phyloP scores from a whole-genome alignment of 169 alveolate species.

The Eimeria acervulina region DNA sequence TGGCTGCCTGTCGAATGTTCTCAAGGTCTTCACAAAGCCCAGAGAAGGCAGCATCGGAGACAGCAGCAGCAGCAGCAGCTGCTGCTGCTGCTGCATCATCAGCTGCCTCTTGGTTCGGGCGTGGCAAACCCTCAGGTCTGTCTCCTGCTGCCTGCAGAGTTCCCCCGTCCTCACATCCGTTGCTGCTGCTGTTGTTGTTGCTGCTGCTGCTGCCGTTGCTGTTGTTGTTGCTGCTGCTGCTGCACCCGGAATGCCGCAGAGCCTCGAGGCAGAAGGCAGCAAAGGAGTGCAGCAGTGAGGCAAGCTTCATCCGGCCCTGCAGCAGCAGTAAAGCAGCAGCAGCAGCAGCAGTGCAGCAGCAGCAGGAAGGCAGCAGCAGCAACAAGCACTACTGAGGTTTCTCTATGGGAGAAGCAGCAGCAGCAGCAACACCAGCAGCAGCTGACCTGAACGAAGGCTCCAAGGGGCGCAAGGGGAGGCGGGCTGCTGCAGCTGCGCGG shows the following conservation, averaged over 20 bases:
- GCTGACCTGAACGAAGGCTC: slow-evolving; percentile 24
- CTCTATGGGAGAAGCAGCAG: slow-evolving; percentile 6
- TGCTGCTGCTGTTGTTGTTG: not conserved
- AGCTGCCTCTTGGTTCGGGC: not conserved
- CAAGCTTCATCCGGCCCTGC: slow-evolving; percentile 71
- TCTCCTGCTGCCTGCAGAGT: not conserved
- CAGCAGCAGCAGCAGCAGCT: slow-evolving; percentile 53
- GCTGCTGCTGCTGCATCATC: slow-evolving; percentile 34
- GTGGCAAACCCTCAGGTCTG: not conserved
- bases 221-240: slow-evolving; percentile 41
- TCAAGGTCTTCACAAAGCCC: slow-evolving; percentile 26
- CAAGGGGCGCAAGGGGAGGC: slow-evolving; percentile 59
- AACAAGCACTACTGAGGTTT: not conserved
- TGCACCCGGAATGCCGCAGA: not conserved
- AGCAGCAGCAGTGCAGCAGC: slow-evolving; percentile 44
- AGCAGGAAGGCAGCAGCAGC: slow-evolving; percentile 41
- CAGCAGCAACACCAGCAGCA: slow-evolving; percentile 42
- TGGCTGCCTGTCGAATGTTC: slow-evolving; percentile 41
- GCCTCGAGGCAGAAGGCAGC: slow-evolving; percentile 52
- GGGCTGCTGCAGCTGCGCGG: slow-evolving; percentile 77
- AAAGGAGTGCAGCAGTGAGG: slow-evolving; percentile 62
- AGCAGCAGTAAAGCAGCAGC: slow-evolving; percentile 36
- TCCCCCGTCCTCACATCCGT: not conserved
- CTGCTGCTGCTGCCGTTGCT: slow-evolving; percentile 34
- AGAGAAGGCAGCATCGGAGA: not conserved